Evolutionary conservation across 2,329 filamentous ascomycete genomes (phyloP).

Genomic region (Meredithiella fracta): DNA sequence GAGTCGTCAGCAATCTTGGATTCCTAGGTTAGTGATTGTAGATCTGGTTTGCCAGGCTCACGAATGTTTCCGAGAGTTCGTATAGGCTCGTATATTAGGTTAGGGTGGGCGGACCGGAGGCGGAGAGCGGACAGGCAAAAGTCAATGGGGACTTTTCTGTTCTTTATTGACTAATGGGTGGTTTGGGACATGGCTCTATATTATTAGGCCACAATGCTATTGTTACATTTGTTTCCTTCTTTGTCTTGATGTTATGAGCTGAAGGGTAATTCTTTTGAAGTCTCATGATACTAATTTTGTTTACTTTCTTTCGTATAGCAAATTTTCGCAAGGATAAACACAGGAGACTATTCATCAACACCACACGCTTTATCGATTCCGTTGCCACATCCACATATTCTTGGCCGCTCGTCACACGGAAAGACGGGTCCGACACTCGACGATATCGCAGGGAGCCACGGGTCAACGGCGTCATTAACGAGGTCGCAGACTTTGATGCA

Average conservation of each 20-base stretch:
- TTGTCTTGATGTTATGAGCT: too few species aligned
- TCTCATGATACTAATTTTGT: too few species aligned
- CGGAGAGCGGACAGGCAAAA: neutral
- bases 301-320: neutral
- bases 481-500: constrained; percentile 3
- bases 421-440: neutral
- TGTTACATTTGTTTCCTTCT: too few species aligned
- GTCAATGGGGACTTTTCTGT: too few species aligned
- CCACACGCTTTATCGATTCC: constrained; percentile 1
- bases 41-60: too few species aligned
- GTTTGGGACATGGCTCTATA: too few species aligned
- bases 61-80: neutral
- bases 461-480: neutral
- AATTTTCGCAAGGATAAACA: constrained; percentile 8
- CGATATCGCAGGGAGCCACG: neutral
- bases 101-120: too few species aligned
- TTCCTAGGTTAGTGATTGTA: too few species aligned
- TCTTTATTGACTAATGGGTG: too few species aligned
- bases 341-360: constrained; percentile 2
- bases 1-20: too few species aligned
- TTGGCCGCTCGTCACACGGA: neutral
- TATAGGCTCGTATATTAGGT: constrained; percentile 2
- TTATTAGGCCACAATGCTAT: too few species aligned
- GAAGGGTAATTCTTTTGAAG: too few species aligned
- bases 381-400: constrained; percentile 1